phyloP scores from a whole-genome alignment of 495 filamentous ascomycete species.

The Cenococcum geophilum region DNA sequence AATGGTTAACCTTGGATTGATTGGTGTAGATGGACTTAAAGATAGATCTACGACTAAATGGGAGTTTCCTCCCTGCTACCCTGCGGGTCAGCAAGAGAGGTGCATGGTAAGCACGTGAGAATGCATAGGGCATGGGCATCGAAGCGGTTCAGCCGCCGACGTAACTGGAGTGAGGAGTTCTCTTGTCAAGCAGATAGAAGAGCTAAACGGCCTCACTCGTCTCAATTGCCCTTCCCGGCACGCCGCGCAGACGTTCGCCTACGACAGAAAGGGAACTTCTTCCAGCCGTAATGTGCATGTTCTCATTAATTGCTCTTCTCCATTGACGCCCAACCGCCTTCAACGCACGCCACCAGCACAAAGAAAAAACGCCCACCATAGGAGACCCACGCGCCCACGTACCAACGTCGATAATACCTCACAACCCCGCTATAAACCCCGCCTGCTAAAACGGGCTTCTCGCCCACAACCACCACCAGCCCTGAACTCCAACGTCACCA shows the following conservation, averaged over 20 bases:
- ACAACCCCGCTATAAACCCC: conserved; percentile 7
- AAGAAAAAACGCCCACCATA: background rate
- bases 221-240: conserved; percentile 4
- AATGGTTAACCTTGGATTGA: no score
- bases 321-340: conserved; percentile 17
- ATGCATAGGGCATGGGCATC: background rate
- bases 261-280: background rate
- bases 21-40: no score
- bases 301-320: background rate
- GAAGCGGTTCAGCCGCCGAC: conserved; percentile 25
- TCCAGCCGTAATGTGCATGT: background rate
- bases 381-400: no score
- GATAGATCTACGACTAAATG: no score
- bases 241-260: background rate
- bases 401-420: background rate
- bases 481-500: conserved; percentile 4
- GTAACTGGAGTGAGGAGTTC: background rate
- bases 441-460: background rate
- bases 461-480: conserved; percentile 1
- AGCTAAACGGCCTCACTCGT: background rate
- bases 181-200: no score
- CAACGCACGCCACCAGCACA: background rate
- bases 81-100: background rate
- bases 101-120: background rate
- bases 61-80: no score